phyloP scores from a whole-genome alignment of 345 rosid species.

The Eucalyptus curtisii region DNA sequence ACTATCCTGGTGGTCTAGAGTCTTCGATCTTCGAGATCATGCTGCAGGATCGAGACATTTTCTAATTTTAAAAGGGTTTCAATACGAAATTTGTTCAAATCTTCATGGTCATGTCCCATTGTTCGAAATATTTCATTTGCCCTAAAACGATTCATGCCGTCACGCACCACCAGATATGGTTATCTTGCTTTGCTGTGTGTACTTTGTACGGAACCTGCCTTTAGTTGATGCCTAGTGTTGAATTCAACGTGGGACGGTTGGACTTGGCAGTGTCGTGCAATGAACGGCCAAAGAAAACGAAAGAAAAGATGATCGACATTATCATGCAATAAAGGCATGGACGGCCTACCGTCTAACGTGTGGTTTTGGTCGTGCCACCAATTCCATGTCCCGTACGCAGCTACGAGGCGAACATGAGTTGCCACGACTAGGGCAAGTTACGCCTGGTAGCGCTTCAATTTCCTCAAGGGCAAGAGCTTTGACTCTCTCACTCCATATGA shows the following conservation, averaged over 20 bases:
- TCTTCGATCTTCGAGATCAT: not conserved
- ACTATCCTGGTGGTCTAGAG: not conserved
- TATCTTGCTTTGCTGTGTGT: not conserved
- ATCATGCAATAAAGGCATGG: not conserved
- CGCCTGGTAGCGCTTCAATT: too few relatives aligned
- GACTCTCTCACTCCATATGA: not conserved
- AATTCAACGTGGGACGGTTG: not conserved
- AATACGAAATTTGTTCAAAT: not conserved
- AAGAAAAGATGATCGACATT: not conserved
- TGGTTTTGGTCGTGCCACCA: not conserved
- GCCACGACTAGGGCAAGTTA: not conserved
- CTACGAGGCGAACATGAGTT: too few relatives aligned
- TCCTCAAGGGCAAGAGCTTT: not conserved
- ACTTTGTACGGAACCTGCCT: not conserved
- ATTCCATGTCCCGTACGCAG: not conserved
- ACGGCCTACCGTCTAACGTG: not conserved
- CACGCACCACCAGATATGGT: not conserved
- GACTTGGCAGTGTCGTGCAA: not conserved
- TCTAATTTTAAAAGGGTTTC: not conserved
- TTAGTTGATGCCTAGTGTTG: not conserved
- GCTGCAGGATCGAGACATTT: not conserved
- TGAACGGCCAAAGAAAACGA: not conserved
- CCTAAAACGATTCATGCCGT: not conserved
- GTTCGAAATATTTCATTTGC: not conserved
- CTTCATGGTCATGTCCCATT: not conserved